Percentiles rank a stretch among this genome's conserved stretches.
phyloP scores from a whole-genome alignment of 1,284 basidiomycete species.

The Agroathelia rolfsii region DNA sequence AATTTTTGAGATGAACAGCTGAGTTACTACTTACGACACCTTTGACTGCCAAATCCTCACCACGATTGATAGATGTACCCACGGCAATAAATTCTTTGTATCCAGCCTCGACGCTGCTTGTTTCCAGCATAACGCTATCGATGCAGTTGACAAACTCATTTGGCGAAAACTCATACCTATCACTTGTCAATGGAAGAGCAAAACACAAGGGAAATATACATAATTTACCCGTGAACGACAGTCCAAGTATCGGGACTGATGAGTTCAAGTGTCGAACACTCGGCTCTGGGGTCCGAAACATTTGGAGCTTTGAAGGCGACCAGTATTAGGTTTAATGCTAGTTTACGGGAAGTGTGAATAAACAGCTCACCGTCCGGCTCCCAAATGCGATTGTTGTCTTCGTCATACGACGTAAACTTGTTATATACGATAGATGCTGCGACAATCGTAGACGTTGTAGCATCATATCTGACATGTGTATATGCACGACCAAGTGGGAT shows the following conservation, averaged over 20 bases:
- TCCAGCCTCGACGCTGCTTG: conserved; percentile 70
- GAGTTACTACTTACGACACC: conserved; percentile 66
- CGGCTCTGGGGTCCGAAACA: conserved; percentile 65
- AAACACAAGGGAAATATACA: conserved; percentile 1
- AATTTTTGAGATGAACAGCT: conserved; percentile 5
- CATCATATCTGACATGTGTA: conserved; percentile 78
- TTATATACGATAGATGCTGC: conserved; percentile 72
- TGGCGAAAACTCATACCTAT: conserved; percentile 81
- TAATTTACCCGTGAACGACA: conserved; percentile 76
- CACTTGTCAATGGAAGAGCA: conserved; percentile 5
- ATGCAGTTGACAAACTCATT: conserved; percentile 86
- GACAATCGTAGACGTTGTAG: conserved; percentile 73
- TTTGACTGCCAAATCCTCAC: conserved; percentile 87
- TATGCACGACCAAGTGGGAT: conserved; percentile 71
- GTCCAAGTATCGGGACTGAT: conserved; percentile 78
- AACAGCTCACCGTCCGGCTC: conserved; percentile 67
- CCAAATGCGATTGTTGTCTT: conserved; percentile 73
- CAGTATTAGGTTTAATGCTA: too few species aligned
- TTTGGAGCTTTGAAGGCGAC: conserved; percentile 44
- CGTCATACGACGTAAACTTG: conserved; percentile 83
- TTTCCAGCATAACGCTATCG: conserved; percentile 77
- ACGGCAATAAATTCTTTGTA: conserved; percentile 88
- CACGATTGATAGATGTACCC: conserved; percentile 87
- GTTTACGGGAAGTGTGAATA: too few species aligned
- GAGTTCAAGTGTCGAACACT: conserved; percentile 80